phyloP scores from a whole-genome alignment of 805 yeast species.

The Wickerhamiella azyma region DNA sequence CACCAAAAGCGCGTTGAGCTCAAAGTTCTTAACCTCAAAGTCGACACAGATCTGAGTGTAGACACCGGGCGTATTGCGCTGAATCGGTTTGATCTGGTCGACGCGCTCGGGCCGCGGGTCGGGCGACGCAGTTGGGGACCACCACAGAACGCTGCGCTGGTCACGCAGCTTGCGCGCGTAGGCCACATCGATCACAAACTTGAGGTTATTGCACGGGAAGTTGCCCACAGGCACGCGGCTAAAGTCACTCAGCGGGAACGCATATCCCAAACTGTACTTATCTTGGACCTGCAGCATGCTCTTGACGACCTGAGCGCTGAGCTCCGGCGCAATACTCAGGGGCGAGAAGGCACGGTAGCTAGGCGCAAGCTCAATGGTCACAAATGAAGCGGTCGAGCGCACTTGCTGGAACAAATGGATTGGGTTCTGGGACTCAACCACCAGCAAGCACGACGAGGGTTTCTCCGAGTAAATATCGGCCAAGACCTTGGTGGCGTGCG shows the following conservation, averaged over 20 bases:
- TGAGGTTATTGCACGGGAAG: conserved; percentile 59
- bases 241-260: conserved; percentile 46
- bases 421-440: conserved; percentile 52
- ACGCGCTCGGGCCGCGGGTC: conserved; percentile 66
- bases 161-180: conserved; percentile 66
- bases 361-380: conserved; percentile 46
- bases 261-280: conserved; percentile 34
- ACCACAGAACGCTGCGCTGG: conserved; percentile 72
- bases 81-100: conserved; percentile 55
- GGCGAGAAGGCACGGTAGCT: conserved; percentile 35
- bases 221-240: conserved; percentile 81
- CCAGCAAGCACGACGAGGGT: conserved; percentile 29
- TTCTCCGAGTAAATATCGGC: conserved; percentile 46
- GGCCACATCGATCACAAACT: conserved; percentile 68
- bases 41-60: conserved; percentile 71
- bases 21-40: conserved; percentile 60
- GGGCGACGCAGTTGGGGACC: conserved; percentile 72
- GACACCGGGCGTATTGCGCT: conserved; percentile 61
- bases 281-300: conserved; percentile 61
- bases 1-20: conserved; percentile 75
- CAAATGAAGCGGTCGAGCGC: conserved; percentile 40
- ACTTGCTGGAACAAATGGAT: conserved; percentile 35
- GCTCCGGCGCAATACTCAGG: conserved; percentile 60
- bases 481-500: conserved; percentile 41
- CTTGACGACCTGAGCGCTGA: conserved; percentile 50